These are phyloP conservation scores for Myotisia sp. DNA, from an alignment of 2,329 filamentous ascomycete species.

Conservation along the genomic window DNA sequence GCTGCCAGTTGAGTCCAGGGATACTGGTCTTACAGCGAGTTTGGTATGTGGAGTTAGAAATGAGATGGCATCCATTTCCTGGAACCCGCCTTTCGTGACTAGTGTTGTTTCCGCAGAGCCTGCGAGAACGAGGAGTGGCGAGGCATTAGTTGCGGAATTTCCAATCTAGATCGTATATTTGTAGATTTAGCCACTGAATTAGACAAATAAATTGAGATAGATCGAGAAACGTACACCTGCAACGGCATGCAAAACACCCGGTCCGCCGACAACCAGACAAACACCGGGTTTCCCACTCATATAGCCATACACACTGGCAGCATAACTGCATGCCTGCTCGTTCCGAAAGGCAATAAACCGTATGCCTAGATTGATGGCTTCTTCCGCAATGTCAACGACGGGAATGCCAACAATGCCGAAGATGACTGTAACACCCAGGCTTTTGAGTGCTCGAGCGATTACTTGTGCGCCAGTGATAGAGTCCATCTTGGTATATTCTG, in stretches of 20 bases:
- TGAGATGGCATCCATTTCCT: constrained; percentile 43
- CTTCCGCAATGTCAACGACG: constrained; percentile 43
- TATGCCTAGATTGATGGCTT: constrained; percentile 43
- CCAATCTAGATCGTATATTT: constrained; percentile 24
- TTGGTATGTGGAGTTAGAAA: constrained; percentile 42
- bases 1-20: constrained; percentile 33
- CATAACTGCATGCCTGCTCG: constrained; percentile 45
- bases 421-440: constrained; percentile 37
- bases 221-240: constrained; percentile 33
- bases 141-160: constrained; percentile 41
- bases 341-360: constrained; percentile 46
- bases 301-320: constrained; percentile 45
- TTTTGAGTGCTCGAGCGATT: constrained; percentile 35
- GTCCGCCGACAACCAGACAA: constrained; percentile 45
- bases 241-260: constrained; percentile 44
- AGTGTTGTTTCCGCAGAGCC: constrained; percentile 40
- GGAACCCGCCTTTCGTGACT: constrained; percentile 41
- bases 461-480: constrained; percentile 29
- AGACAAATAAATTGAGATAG: constrained; percentile 5
- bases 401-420: constrained; percentile 44
- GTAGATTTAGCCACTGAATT: not conserved
- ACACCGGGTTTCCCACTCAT: constrained; percentile 43
- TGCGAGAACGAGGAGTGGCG: constrained; percentile 41
- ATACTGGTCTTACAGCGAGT: constrained; percentile 34
- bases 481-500: constrained; percentile 2